Evolutionary conservation across 2,329 filamentous ascomycete species (phyloP).

Genomic region (Pyrenochaeta sp.): DNA sequence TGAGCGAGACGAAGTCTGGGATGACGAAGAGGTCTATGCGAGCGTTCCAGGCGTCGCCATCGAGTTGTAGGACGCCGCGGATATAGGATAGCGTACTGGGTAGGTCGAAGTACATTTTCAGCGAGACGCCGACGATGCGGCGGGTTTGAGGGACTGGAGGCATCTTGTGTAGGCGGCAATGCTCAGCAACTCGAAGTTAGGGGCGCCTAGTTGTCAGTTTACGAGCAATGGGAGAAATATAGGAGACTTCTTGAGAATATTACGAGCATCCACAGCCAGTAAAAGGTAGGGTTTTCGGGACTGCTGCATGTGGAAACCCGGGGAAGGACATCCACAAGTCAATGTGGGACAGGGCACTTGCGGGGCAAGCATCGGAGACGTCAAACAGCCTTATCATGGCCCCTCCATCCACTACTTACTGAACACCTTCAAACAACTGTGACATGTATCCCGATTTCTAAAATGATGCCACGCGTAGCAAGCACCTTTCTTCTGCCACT

Average conservation of each 20-base stretch:
- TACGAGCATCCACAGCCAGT: neutral
- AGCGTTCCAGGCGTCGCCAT: constrained; percentile 62
- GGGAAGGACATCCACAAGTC: neutral
- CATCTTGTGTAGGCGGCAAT: constrained; percentile 26
- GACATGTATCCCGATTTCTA: neutral
- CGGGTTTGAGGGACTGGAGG: constrained; percentile 54
- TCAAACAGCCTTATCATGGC: neutral
- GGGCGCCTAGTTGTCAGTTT: neutral
- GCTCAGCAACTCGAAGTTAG: neutral
- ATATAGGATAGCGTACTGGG: constrained; percentile 64
- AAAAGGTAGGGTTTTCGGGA: constrained; percentile 6
- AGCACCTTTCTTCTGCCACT: constrained; percentile 1
- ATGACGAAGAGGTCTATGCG: constrained; percentile 77
- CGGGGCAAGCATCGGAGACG: constrained; percentile 6
- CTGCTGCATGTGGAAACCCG: constrained; percentile 31
- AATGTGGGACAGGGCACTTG: constrained; percentile 1
- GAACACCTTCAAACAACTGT: neutral
- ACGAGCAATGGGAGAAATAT: neutral
- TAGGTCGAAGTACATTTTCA: constrained; percentile 83
- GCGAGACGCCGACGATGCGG: constrained; percentile 75
- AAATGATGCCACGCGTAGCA: neutral
- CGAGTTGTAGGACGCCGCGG: constrained; percentile 52
- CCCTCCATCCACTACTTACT: neutral
- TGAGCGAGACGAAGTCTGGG: constrained; percentile 77
- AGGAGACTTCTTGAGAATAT: neutral